Conservation (phyloP, 495 filamentous ascomycete species). For the Cercophora samala region DNA sequence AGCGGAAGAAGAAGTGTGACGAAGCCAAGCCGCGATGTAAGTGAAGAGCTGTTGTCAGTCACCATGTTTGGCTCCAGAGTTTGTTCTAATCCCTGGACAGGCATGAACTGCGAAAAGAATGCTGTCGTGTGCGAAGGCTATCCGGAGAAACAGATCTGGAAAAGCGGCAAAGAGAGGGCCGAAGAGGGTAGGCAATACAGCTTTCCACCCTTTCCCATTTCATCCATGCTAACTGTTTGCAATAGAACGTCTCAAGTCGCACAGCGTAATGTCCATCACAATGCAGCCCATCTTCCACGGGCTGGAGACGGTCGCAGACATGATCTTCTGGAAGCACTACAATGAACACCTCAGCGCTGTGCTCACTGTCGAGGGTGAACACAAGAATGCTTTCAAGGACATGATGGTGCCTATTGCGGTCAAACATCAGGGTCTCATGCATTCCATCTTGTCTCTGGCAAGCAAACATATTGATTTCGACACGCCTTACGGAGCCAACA, state of each 20-base stretch:
- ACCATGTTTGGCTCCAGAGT: not conserved
- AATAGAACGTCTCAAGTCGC: slow-evolving; percentile 43
- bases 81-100: slow-evolving; percentile 40
- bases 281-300: slow-evolving; percentile 79
- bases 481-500: slow-evolving; percentile 46
- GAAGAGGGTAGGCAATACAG: slow-evolving; percentile 62
- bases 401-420: slow-evolving; percentile 84
- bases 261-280: slow-evolving; percentile 54
- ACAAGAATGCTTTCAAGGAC: slow-evolving; percentile 85
- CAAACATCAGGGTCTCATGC: slow-evolving; percentile 82
- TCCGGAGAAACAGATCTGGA: slow-evolving; percentile 84
- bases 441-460: slow-evolving; percentile 82
- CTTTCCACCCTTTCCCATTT: slow-evolving; percentile 17
- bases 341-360: slow-evolving; percentile 75
- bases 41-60: slow-evolving; percentile 27
- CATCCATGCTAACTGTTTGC: slow-evolving; percentile 8
- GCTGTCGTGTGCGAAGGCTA: slow-evolving; percentile 91
- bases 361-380: slow-evolving; percentile 77
- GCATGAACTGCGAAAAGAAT: slow-evolving; percentile 90
- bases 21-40: slow-evolving; percentile 85
- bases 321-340: slow-evolving; percentile 83
- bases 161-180: slow-evolving; percentile 71
- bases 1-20: slow-evolving; percentile 95
- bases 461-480: slow-evolving; percentile 71
- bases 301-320: slow-evolving; percentile 80